A percentile compares a stretch with the other conserved stretches of the same genome.
Conservation (phyloP, 2,329 filamentous ascomycete species). For the Ophiostoma himal-ulmi region DNA sequence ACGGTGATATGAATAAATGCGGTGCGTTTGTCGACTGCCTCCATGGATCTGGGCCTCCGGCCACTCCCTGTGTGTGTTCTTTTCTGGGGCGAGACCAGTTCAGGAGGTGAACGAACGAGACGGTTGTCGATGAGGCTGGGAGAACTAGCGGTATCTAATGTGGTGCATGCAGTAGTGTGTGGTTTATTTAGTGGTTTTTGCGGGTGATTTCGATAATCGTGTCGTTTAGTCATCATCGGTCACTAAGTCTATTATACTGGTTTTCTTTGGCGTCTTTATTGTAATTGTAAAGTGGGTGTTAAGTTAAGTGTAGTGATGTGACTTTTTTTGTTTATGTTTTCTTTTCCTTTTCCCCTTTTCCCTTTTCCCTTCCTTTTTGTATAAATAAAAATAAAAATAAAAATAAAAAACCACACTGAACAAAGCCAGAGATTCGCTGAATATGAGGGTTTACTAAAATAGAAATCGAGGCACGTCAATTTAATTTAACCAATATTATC, state of each 20-base stretch:
- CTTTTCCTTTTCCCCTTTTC: too few relatives aligned
- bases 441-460: too few relatives aligned
- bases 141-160: neutral
- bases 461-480: too few relatives aligned
- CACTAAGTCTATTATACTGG: neutral
- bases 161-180: neutral
- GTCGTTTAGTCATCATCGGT: neutral
- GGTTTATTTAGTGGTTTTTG: neutral
- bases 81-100: neutral
- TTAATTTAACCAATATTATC: too few relatives aligned
- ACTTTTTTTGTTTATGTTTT: too few relatives aligned
- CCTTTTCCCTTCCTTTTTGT: too few relatives aligned
- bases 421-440: too few relatives aligned
- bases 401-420: too few relatives aligned
- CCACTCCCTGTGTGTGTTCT: neutral
- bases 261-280: neutral
- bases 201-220: neutral
- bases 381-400: too few relatives aligned
- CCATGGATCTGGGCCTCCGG: neutral
- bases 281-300: too few relatives aligned
- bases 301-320: too few relatives aligned
- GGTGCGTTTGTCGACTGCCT: neutral
- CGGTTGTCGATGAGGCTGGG: neutral
- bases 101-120: neutral
- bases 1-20: neutral